Evolutionary conservation across 495 filamentous ascomycete genomes (phyloP).

Genomic region (Penicillium coprophilum): DNA sequence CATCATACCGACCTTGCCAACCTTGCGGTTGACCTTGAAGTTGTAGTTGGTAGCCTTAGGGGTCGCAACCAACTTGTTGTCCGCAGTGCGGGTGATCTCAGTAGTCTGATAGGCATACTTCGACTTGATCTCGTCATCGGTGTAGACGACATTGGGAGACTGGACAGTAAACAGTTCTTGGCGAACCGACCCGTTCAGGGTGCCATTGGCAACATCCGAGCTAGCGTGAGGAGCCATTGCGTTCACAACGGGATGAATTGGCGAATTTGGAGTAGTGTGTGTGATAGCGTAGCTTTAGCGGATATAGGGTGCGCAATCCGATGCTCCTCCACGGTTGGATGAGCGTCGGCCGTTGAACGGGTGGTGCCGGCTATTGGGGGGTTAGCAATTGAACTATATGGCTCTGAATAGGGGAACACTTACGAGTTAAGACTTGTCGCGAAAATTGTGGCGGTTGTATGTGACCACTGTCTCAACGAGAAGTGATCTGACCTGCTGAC

Average conservation of each 20-base stretch:
- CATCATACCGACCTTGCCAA: conserved; percentile 95
- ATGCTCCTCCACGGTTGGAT: conserved; percentile 81
- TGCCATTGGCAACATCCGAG: conserved; percentile 59
- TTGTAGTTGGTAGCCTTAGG: conserved; percentile 90
- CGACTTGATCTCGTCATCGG: conserved; percentile 81
- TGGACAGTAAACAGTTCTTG: conserved; percentile 72
- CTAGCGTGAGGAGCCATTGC: conserved; percentile 95
- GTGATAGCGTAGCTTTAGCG: conserved; percentile 43
- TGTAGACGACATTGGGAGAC: conserved; percentile 92
- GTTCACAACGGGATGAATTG: conserved; percentile 34
- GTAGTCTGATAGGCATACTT: conserved; percentile 97
- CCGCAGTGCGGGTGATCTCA: conserved; percentile 64
- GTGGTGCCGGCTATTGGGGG: conserved; percentile 73
- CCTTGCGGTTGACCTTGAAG: conserved; percentile 94
- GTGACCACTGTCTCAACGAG: conserved; percentile 43
- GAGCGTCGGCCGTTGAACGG: conserved; percentile 97
- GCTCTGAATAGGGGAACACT: conserved; percentile 19
- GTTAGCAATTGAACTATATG: conserved; percentile 19
- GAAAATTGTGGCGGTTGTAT: conserved; percentile 52
- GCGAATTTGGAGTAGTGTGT: conserved; percentile 12
- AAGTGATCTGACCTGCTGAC: conserved; percentile 45
- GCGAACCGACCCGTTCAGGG: conserved; percentile 68
- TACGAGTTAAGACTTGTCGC: conserved; percentile 52
- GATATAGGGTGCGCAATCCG: conserved; percentile 71
- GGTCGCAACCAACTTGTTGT: conserved; percentile 78